Base-by-base conservation (phyloP, 768 basidiomycete species). In the Lenzites betulinus region DNA sequence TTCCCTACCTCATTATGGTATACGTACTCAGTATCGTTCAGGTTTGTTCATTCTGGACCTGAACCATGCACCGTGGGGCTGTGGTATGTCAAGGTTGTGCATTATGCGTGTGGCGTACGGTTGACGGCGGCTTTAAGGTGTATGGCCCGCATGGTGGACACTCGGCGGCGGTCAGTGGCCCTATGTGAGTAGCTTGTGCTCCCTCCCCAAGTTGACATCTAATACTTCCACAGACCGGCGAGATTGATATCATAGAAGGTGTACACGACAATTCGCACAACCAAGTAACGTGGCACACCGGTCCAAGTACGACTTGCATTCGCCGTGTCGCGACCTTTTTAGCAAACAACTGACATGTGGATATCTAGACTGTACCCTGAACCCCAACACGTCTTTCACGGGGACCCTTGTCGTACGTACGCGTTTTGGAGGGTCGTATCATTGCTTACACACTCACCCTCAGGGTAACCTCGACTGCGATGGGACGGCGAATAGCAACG, bases 131-230 rank as follows among this genome's bases (percentile, higher is more conserved):
- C 8, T 6, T 51, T 12, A 42, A 90, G 89, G 82, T 66, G 84
- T 88, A 22, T 93, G 93, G 93, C 92, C 92, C 43, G 88, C 90
- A 6, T 92, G 87, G 72, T 92, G 90, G 90, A 86, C 83, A 8
- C 68, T 85, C 26, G 88, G 87, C 47, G 71, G 69, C 60, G 84
- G 80, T 1, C 58, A 70, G 49, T 92, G 90, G 89, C 90, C 89
- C 36, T 73, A 67, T 58, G 89, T 90, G 64, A 61, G 85, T 75
- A 20, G 52, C 30, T 54, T 49, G 49, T 55, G 62, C 38, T 53
- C 54, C 50, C 65, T 57, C 58, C 36, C 48, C 66, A 7, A 9
- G 25, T 48, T 18, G 5, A 18, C 7, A 33, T 22, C 51, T 43
- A 13, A 49, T 25, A 0, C 28, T 1, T 30, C 8, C 3, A 7